phyloP scores from a whole-genome alignment of 2,329 filamentous ascomycete genomes.

The Fusarium duplospermum region DNA sequence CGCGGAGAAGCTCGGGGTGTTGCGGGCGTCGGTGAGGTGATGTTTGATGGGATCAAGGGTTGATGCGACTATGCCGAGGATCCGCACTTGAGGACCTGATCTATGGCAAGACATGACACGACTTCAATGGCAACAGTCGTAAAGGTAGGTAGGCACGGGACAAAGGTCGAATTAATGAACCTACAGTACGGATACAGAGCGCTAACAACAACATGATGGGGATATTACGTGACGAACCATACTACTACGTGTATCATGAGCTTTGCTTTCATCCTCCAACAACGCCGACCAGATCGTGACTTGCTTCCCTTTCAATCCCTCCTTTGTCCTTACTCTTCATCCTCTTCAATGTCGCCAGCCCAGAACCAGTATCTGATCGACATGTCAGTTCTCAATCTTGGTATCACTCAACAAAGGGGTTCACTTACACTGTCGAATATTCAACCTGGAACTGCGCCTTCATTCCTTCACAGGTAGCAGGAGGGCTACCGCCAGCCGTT shows the following conservation, averaged over 20 bases:
- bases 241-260: constrained; percentile 31
- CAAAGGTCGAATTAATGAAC: constrained; percentile 30
- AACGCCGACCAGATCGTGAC: neutral
- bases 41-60: neutral
- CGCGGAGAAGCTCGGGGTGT: constrained; percentile 22
- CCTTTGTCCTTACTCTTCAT: constrained; percentile 6
- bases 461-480: constrained; percentile 77
- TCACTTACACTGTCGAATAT: constrained; percentile 85
- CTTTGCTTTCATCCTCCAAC: neutral
- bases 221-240: constrained; percentile 32
- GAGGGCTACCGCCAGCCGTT: constrained; percentile 84
- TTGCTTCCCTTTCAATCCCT: neutral
- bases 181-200: constrained; percentile 6
- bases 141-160: neutral
- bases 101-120: neutral
- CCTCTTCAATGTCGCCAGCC: constrained; percentile 33
- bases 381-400: constrained; percentile 22
- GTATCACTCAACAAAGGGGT: neutral
- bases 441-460: constrained; percentile 75
- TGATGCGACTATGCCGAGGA: neutral
- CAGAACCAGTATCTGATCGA: constrained; percentile 45
- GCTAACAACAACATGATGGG: constrained; percentile 22
- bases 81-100: neutral
- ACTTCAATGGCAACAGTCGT: neutral
- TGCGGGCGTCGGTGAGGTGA: constrained; percentile 1